Percentiles rank a stretch among this genome's conserved stretches.
Conservation (phyloP, 352 stramenopile species). For the Globisporangium viniferum region DNA sequence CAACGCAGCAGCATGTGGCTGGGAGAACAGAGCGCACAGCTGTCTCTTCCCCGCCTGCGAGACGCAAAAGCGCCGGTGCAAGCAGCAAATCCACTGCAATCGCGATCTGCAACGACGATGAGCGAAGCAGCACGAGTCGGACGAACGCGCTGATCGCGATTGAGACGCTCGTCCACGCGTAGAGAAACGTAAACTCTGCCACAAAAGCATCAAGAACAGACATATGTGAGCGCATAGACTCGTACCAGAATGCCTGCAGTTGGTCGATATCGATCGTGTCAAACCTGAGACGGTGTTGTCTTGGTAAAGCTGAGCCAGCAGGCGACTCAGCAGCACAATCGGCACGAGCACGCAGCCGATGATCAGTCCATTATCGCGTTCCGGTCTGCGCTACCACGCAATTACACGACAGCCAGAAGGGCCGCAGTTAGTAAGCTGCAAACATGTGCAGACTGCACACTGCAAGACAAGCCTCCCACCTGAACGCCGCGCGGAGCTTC, state of each 20-base stretch:
- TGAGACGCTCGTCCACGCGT: slow-evolving; percentile 51
- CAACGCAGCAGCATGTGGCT: slow-evolving; percentile 28
- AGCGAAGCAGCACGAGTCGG: slow-evolving; percentile 39
- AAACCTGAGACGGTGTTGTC: slow-evolving; percentile 24
- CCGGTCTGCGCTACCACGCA: slow-evolving; percentile 28
- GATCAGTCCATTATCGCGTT: slow-evolving; percentile 54
- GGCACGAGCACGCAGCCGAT: slow-evolving; percentile 58
- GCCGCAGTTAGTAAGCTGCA: background rate
- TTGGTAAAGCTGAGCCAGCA: slow-evolving; percentile 36
- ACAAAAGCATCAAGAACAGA: background rate
- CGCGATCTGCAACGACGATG: slow-evolving; percentile 30
- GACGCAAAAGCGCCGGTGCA: slow-evolving; percentile 20
- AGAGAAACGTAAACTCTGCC: slow-evolving; percentile 44
- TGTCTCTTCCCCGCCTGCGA: slow-evolving; percentile 24
- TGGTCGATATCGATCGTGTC: background rate
- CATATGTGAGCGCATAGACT: background rate
- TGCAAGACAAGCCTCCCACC: background rate
- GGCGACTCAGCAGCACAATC: slow-evolving; percentile 54
- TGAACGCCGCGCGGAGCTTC: slow-evolving; percentile 8
- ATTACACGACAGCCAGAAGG: background rate
- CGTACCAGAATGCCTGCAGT: background rate
- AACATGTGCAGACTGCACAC: too few relatives aligned
- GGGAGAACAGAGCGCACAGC: slow-evolving; percentile 29
- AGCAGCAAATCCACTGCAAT: slow-evolving; percentile 40
- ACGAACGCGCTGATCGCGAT: slow-evolving; percentile 43